Conservation (phyloP, 352 stramenopile species). For the Globisporangium orthogonon region DNA sequence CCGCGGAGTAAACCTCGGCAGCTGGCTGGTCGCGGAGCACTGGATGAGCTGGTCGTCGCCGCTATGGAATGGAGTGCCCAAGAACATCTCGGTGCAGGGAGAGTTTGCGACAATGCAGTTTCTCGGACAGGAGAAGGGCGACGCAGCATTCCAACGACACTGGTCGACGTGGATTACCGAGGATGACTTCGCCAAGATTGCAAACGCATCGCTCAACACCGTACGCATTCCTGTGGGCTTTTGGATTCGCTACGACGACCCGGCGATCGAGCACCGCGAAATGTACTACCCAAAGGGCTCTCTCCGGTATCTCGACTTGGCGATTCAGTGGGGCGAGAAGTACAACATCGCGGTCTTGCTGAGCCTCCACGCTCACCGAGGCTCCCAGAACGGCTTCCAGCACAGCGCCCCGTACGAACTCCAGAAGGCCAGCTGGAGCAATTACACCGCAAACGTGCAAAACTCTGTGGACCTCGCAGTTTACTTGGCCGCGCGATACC, state of each 20-base stretch:
- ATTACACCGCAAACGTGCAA: slow-evolving; percentile 18
- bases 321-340: slow-evolving; percentile 47
- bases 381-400: slow-evolving; percentile 54
- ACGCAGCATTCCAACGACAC: slow-evolving; percentile 17
- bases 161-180: slow-evolving; percentile 22
- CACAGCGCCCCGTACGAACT: slow-evolving; percentile 26
- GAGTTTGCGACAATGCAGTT: slow-evolving; percentile 23
- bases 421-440: slow-evolving; percentile 17
- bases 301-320: slow-evolving; percentile 45
- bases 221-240: slow-evolving; percentile 37
- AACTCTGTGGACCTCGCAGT: slow-evolving; percentile 30
- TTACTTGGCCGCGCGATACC: slow-evolving; percentile 40
- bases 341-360: slow-evolving; percentile 52
- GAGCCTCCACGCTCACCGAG: slow-evolving; percentile 43
- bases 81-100: slow-evolving; percentile 5
- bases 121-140: slow-evolving; percentile 14
- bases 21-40: slow-evolving; percentile 23
- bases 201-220: slow-evolving; percentile 28
- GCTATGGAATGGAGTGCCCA: slow-evolving; percentile 12
- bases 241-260: slow-evolving; percentile 31
- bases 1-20: slow-evolving; percentile 24
- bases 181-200: slow-evolving; percentile 22
- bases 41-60: slow-evolving; percentile 19
- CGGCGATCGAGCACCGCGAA: slow-evolving; percentile 5
- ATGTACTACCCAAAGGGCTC: slow-evolving; percentile 16